Evolutionary conservation across 441 rosid species (phyloP).

Genomic region (Raphanus hybrid): DNA sequence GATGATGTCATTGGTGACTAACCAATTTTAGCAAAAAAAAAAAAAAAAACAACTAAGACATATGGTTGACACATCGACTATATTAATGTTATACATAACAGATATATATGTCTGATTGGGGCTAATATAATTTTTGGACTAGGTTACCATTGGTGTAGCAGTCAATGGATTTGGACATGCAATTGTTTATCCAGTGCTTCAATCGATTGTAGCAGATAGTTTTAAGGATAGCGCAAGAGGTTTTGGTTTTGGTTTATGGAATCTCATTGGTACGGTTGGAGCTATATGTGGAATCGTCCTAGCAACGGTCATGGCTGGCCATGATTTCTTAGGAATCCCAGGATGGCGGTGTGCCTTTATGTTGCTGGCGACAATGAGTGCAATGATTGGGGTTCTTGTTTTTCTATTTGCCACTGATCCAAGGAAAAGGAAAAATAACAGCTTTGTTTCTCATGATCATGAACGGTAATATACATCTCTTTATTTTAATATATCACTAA

Average conservation of each 20-base stretch:
- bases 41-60: no score
- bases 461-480: conserved; percentile 12
- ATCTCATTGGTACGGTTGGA: conserved; percentile 70
- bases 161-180: conserved; percentile 88
- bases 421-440: conserved; percentile 42
- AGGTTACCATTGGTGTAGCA: conserved; percentile 81
- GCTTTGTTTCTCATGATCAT: conserved; percentile 4
- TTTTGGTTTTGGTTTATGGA: conserved; percentile 75
- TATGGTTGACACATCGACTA: no score
- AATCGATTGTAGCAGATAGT: conserved; percentile 90
- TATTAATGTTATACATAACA: background rate
- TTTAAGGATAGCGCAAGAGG: conserved; percentile 73
- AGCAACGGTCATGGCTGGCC: conserved; percentile 88
- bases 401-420: conserved; percentile 71
- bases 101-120: background rate
- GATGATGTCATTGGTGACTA: no score
- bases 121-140: conserved; percentile 5
- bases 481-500: background rate
- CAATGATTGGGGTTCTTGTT: conserved; percentile 73
- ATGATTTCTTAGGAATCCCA: conserved; percentile 55
- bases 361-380: conserved; percentile 69
- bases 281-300: conserved; percentile 86
- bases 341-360: conserved; percentile 91
- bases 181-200: conserved; percentile 87
- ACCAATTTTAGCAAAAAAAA: no score